Evolutionary conservation across 176 grass and related monocot species (phyloP), one percentile per base, ranked within the genome.

Genomic region (Leersia perrieri): DNA sequence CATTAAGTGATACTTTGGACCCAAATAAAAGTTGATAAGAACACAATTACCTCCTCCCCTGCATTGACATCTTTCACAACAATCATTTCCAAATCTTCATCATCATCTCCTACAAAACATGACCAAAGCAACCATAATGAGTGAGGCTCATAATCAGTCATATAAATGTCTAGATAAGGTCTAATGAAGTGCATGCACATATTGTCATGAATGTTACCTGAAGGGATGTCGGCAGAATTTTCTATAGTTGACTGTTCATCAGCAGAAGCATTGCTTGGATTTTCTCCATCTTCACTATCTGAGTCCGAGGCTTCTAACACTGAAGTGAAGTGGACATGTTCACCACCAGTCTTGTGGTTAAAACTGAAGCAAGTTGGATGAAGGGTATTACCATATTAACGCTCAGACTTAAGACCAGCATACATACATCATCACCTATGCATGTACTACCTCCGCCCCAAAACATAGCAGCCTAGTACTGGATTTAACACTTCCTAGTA

Each of bases 321-420:
- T 66, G 80, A 86, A 10, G 72, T 73, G 81, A 95, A 98, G 80
- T 98, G 96, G 6, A 95, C 88, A 89, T 95, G 84, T 76, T 98
- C 92, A 23, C 88, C 88, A 73, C 80, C 92, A 63, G 96, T 98
- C 77, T 93, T 98, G 82, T 98, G 92, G 89, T 98, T 98, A 84
- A 95, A 98, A 51, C 96, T 98, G 85, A 82, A 55, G 1, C 31
- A 72, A 75, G 64, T 35, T 57, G 20, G 27, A 31, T 53, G 31
- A 63, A 76, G 40, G 64, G 8, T 30, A 81, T 76, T 40, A 71
- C 26, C 27, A 44, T n/a, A 22, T 72, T 72, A 80, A 75, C 20
- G 7, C 38, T 53, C 26, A 64, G 60, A 13, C 14, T 63, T 39
- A 2, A 73, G 3, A 71, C 18, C 22, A 60, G 49, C 26, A 58